Base-by-base conservation (phyloP, 108 stramenopile genomes). In the Nitzschia sp. region DNA sequence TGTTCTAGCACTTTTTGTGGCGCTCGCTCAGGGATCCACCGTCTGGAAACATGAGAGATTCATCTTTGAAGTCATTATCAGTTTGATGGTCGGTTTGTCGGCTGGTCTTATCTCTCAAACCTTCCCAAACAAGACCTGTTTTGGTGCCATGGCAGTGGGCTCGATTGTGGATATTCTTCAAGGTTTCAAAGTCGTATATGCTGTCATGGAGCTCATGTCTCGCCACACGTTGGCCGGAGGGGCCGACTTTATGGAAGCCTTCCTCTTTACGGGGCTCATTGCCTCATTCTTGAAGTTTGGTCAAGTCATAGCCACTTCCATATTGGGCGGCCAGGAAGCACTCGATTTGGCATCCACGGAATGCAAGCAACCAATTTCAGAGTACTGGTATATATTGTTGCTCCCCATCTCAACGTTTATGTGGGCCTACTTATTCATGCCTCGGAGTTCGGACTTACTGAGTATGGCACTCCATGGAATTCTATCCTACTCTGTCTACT, bases 241-340 rank as follows among this genome's bases (percentile, higher is more conserved):
- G 4, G 68, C 75, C 1, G 54, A 70, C 50, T 64, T 76, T 21
- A 25, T 76, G 62, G 75, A 76, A 70, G 68, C 52, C 0, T 32
- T 76, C 4, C 34, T 76, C 16, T 76, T 76, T 47, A 76, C 75
- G 15, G 69, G 69, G 0, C 45, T 76, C 15, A 70, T 76, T 76
- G 54, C 75, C 0, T 76, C 67, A 47, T 68, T 68, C 28, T 38
- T 75, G 1, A 48, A 68, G 52, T 68, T 61, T 68, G 73, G 73
- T 1, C 50, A 55, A 15, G 21, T 44, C 23, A 2, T 63, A 15
- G 73, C 73, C 8, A 16, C 3, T 26, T 13, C 41, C 22, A 61
- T 68, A 35, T 58, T 75, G 58, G 72, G 65, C 2, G 67, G 45
- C 5, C 22, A n/a, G 17, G 35, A 38, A 31, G 17, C 23, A 21